phyloP scores from a whole-genome alignment of 176 grass and related monocot species.

The Zea mays region DNA sequence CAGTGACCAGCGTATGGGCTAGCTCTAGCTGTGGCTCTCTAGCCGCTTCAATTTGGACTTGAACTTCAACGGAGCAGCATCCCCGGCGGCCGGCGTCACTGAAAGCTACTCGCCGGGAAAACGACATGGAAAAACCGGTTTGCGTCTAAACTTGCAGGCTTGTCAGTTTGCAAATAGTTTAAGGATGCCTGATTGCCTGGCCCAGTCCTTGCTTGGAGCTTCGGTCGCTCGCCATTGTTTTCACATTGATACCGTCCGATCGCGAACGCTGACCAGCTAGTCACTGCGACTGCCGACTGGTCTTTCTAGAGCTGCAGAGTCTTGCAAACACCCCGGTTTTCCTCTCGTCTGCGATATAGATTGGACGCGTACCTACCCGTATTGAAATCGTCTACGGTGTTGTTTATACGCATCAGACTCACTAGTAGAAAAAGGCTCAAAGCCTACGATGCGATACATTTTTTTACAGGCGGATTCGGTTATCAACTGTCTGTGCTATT shows the following conservation, averaged over 20 bases:
- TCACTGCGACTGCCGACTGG: background rate
- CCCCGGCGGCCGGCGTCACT: slow-evolving; percentile 31
- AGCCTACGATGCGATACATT: too few species aligned
- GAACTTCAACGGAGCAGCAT: background rate
- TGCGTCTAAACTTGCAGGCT: background rate
- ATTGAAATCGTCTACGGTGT: background rate
- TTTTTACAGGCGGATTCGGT: too few species aligned
- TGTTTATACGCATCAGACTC: background rate
- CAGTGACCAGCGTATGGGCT: background rate
- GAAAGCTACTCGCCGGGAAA: slow-evolving; percentile 21
- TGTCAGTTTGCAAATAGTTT: background rate
- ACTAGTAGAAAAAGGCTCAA: too few species aligned
- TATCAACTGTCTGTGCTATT: too few species aligned
- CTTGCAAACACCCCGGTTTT: background rate
- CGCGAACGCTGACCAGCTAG: background rate
- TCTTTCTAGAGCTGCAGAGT: background rate
- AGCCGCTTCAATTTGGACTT: background rate
- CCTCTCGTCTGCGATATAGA: background rate
- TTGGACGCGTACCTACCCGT: background rate
- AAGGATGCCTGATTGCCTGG: background rate
- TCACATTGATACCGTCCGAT: background rate
- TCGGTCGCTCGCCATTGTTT: background rate
- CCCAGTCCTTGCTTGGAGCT: background rate
- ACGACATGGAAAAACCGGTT: slow-evolving; percentile 21
- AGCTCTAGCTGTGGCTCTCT: background rate